Base-by-base conservation (phyloP, 257 asterid species). In the Jacaranda copaia region DNA sequence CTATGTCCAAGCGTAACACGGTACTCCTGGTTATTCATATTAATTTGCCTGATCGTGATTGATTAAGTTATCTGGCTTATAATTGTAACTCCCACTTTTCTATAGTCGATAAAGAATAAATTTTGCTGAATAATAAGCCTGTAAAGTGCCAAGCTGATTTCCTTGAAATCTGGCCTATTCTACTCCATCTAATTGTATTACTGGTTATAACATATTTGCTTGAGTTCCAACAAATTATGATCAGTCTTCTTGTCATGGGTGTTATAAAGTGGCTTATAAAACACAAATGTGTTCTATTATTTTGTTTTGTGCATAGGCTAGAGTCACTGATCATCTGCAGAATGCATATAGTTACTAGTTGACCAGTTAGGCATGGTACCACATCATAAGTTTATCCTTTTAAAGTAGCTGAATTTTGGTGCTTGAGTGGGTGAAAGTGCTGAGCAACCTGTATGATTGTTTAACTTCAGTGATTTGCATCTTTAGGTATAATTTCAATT, bases 1-100 rank as follows among this genome's bases (percentile, higher is more conserved):
- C 99, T 7, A 96, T 96, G 98, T 96, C 99, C 78, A 96, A 96
- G 85, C 97, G 98, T 66, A 96, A 96, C 88, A 93, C 98, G 89
- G 99, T 95, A 94, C 5, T 19, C 52, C 35, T 68, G 74, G 71
- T 11, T 75, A 43, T 80, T 74, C 58, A 3, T 70, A 25, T 70
- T 73, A 14, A 48, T 46, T 60, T 67, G 68, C 59, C 18, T 74
- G 25, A 57, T 77, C 62, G 58, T 65, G 68, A 66, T 68, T 61
- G 59, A 19, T 67, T 64, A 38, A 32, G 49, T 15, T 60, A 52
- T 68, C 70, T 70, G 8, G 1, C 70, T 63, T 19, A 72, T 56
- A 42, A 38, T 42, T 79, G 9, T 65, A 55, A 49, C 48, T 79
- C 67, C 53, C 42, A 25, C 77, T 66, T 65, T 75, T 53, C 11